Conservation (phyloP, 1,139 yeast genomes). For the Debaryomycetaceae sp. region DNA sequence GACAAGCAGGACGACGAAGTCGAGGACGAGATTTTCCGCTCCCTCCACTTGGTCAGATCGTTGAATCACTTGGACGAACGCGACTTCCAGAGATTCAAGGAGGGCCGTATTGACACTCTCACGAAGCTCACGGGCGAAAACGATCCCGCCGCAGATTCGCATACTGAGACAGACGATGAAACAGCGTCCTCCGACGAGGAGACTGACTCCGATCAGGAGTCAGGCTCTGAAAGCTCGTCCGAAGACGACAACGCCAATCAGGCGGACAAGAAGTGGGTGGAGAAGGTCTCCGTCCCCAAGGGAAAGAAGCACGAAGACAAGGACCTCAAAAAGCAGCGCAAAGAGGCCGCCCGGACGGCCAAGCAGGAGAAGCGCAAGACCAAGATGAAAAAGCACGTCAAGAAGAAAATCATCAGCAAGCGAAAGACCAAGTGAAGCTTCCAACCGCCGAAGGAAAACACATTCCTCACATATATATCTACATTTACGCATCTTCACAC, state of each 20-base stretch:
- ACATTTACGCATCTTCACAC: too few species aligned
- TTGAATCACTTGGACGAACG: constrained; percentile 77
- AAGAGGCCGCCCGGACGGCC: constrained; percentile 77
- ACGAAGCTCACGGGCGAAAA: constrained; percentile 44
- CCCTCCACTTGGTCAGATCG: constrained; percentile 77
- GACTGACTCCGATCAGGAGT: constrained; percentile 17
- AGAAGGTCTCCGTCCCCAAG: constrained; percentile 36
- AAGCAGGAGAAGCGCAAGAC: constrained; percentile 85
- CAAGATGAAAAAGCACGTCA: constrained; percentile 88
- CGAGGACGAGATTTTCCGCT: constrained; percentile 82
- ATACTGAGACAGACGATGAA: constrained; percentile 13
- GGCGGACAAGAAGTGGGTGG: constrained; percentile 44
- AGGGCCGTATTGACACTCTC: constrained; percentile 79
- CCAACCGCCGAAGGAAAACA: too few species aligned
- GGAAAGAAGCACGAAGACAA: constrained; percentile 84
- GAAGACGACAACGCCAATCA: constrained; percentile 33
- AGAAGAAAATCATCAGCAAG: constrained; percentile 72
- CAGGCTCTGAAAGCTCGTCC: constrained; percentile 29
- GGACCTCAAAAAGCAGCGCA: constrained; percentile 79
- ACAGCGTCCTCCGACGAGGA: constrained; percentile 13
- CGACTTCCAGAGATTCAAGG: constrained; percentile 76
- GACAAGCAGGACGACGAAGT: constrained; percentile 54
- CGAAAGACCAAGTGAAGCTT: constrained; percentile 25
- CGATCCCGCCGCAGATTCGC: constrained; percentile 7
- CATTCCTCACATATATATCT: too few species aligned